Percentiles rank a stretch among this genome's conserved stretches.
Evolutionary conservation across 306 rosid species (phyloP).

Genomic region (Vigna radiata): DNA sequence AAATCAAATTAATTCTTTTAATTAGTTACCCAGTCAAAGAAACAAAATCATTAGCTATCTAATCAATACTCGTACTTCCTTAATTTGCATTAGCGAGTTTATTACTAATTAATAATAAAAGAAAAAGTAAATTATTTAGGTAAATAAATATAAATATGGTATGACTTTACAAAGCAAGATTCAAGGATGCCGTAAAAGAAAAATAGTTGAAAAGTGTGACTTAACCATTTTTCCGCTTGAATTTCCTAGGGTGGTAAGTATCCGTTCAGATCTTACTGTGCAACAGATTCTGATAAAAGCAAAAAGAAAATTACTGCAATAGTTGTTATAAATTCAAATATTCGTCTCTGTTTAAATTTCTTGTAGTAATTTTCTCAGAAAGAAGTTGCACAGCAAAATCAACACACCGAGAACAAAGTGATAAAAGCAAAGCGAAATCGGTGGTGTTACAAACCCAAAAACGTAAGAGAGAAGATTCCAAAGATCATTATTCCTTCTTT

Average conservation of each 20-base stretch:
- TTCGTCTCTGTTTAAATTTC: background rate
- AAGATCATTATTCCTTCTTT: background rate
- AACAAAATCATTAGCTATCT: background rate
- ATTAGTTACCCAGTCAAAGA: background rate
- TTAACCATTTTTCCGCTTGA: slow-evolving; percentile 20
- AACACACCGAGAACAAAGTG: background rate
- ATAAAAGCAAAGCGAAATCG: slow-evolving; percentile 2
- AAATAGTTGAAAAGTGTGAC: slow-evolving; percentile 38
- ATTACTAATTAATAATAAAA: no score
- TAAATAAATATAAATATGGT: no score
- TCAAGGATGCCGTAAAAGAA: background rate
- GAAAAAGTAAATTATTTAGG: no score
- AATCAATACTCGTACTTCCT: background rate
- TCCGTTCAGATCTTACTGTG: background rate
- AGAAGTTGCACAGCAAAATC: slow-evolving; percentile 29
- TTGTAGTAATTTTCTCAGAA: background rate
- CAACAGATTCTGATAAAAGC: background rate
- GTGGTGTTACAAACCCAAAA: slow-evolving; percentile 4
- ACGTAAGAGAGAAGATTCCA: slow-evolving; percentile 5
- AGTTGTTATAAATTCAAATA: slow-evolving; percentile 32
- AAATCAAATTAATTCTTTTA: background rate
- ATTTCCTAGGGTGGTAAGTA: background rate
- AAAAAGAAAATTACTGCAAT: background rate
- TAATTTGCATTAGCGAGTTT: background rate
- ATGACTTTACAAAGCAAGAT: background rate